Evolutionary conservation across 1,284 basidiomycete genomes (phyloP).

Genomic region (Pseudozyma flocculosa): DNA sequence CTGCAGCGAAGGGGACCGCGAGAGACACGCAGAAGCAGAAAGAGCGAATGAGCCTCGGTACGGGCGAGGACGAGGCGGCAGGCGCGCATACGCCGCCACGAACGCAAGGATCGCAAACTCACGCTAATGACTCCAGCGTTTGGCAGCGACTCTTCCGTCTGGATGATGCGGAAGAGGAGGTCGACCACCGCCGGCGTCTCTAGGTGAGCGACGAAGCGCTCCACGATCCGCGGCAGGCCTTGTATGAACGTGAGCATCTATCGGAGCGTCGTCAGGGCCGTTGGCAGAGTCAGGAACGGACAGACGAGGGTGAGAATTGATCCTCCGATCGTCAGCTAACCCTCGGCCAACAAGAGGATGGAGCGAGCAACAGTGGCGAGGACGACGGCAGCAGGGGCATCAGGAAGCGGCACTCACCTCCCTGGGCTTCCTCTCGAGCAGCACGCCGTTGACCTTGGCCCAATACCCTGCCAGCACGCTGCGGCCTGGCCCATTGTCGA

Average conservation of each 20-base stretch:
- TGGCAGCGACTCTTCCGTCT: slow-evolving; percentile 82
- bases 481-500: slow-evolving; percentile 60
- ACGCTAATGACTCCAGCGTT: slow-evolving; percentile 79
- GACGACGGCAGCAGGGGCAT: no score
- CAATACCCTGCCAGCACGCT: slow-evolving; percentile 63
- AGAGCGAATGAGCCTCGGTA: no score
- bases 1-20: slow-evolving; percentile 58
- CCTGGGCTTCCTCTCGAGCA: slow-evolving; percentile 81
- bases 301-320: no score
- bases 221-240: slow-evolving; percentile 76
- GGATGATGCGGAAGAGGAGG: slow-evolving; percentile 85
- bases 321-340: no score
- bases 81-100: no score
- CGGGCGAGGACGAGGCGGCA: no score
- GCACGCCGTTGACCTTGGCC: slow-evolving; percentile 82
- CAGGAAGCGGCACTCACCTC: slow-evolving; percentile 67
- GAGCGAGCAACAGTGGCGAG: no score
- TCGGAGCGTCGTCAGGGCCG: no score
- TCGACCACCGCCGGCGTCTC: slow-evolving; percentile 90
- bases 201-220: slow-evolving; percentile 80
- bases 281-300: no score
- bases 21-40: slow-evolving; percentile 59
- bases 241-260: slow-evolving; percentile 92
- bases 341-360: no score
- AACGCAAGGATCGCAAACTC: slow-evolving; percentile 33